Conservation (phyloP, 2,329 filamentous ascomycete genomes). For the Fusarium haematococcum region DNA sequence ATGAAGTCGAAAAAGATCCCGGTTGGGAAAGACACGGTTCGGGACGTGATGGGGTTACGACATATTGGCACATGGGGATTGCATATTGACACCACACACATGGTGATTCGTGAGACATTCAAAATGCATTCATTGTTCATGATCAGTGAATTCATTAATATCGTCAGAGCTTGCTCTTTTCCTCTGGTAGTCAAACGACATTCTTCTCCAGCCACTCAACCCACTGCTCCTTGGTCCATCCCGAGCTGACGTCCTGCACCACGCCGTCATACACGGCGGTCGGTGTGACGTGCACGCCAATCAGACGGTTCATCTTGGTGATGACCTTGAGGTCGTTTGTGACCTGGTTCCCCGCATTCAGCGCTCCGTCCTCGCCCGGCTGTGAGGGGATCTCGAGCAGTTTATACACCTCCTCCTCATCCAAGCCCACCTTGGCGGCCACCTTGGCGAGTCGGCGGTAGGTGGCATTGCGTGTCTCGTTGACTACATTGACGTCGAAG, state of each 20-base stretch:
- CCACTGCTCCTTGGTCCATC: slow-evolving; percentile 86
- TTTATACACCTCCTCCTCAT: slow-evolving; percentile 76
- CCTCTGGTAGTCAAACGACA: slow-evolving; percentile 50
- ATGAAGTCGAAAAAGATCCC: slow-evolving; percentile 26
- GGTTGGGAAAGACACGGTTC: slow-evolving; percentile 10
- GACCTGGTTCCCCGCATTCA: slow-evolving; percentile 85
- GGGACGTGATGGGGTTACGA: not conserved
- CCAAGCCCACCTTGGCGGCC: slow-evolving; percentile 75
- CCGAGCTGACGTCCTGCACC: slow-evolving; percentile 82
- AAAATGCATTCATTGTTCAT: not conserved
- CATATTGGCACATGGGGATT: slow-evolving; percentile 16
- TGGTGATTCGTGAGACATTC: not conserved
- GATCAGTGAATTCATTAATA: slow-evolving; percentile 4
- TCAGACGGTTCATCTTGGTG: slow-evolving; percentile 81
- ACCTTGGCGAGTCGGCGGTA: slow-evolving; percentile 83
- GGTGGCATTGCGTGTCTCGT: slow-evolving; percentile 86
- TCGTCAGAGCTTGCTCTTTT: slow-evolving; percentile 21
- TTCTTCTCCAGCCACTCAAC: slow-evolving; percentile 79
- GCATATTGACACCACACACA: slow-evolving; percentile 5
- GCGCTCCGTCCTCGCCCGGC: slow-evolving; percentile 71
- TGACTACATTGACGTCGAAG: slow-evolving; percentile 87
- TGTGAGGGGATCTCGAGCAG: slow-evolving; percentile 77
- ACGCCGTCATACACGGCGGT: slow-evolving; percentile 91
- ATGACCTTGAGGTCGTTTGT: slow-evolving; percentile 88
- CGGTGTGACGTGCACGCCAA: slow-evolving; percentile 90